Percentiles rank a stretch among this genome's conserved stretches.
These are phyloP conservation scores for Leccinum variicolor DNA, from an alignment of 768 basidiomycete genomes.

Conservation along the genomic window DNA sequence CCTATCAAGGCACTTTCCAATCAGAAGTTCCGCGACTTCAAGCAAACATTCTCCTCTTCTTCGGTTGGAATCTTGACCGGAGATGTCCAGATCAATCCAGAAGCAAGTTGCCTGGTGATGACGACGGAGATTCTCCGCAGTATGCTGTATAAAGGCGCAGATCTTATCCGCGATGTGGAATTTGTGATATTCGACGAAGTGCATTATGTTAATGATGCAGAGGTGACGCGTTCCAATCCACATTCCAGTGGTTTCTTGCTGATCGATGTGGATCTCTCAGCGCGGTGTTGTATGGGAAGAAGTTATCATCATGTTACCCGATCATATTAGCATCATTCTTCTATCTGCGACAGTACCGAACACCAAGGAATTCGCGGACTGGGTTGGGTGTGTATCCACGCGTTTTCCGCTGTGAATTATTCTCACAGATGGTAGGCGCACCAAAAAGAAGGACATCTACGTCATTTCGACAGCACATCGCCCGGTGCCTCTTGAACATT, in stretches of 20 bases:
- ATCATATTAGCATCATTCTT: constrained; percentile 96
- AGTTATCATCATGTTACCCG: constrained; percentile 99
- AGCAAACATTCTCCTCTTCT: constrained; percentile 87
- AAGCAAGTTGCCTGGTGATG: constrained; percentile 96
- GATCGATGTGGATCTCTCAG: constrained; percentile 40
- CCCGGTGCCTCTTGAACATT: constrained; percentile 96
- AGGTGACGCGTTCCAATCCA: constrained; percentile 51
- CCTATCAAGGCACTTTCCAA: constrained; percentile 99
- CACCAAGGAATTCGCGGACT: constrained; percentile 96
- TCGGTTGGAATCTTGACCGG: constrained; percentile 97
- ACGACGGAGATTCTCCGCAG: constrained; percentile 96
- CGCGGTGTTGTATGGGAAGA: constrained; percentile 99
- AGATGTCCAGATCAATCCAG: constrained; percentile 98
- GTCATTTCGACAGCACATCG: constrained; percentile 96
- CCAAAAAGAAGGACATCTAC: constrained; percentile 99
- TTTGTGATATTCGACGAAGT: constrained; percentile 99
- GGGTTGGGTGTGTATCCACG: constrained; percentile 81
- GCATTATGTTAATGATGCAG: constrained; percentile 98
- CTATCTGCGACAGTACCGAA: constrained; percentile 98
- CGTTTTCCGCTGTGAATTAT: background rate
- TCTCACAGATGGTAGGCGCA: constrained; percentile 57
- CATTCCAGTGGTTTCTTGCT: constrained; percentile 3
- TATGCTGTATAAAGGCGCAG: constrained; percentile 99
- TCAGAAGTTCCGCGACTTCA: constrained; percentile 99
- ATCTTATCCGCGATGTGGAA: constrained; percentile 97